Evolutionary conservation across 2,329 filamentous ascomycete genomes (phyloP), one percentile per base, ranked within the genome.

Genomic region (Boeremia lycopersici): DNA sequence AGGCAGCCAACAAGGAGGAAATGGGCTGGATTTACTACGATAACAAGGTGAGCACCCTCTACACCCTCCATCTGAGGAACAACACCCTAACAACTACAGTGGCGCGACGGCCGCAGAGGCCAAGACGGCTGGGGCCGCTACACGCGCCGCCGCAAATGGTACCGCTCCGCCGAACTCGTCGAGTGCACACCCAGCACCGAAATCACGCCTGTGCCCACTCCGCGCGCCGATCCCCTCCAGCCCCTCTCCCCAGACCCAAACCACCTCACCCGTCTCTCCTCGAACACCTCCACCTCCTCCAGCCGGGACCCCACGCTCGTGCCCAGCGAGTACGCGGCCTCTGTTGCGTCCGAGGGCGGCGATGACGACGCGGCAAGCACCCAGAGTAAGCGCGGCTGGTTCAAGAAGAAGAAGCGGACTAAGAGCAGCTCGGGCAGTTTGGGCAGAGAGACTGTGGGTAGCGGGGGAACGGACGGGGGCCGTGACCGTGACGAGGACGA

Each of bases 1-100:
- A 76, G 25, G 66, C 63, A 6, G 64, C 57, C 11, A 69, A 70
- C 7, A 69, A 67, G 11, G 74, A 73, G n/a, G 78, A 80, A 3
- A 86, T 88, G 63, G 95, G 93, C 1, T 99, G 95, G 95, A 91
- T 96, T 33, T 99, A 95, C 75, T 99, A 97, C 71, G 95, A 99
- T 70, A 98, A 93, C 73, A 97, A 96, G 86, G 91, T 91, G 78
- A 6, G 25, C 26, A 2, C 49, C 28, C 15, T 7, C 31, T 30
- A 33, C 17, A 8, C 34, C 26, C 19, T n/a, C n/a, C 9, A 12
- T n/a, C 10, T 29, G 12, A 8, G 9, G 9, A 12, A n/a, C 26
- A 35, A 4, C 5, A 35, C 6, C 10, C 62, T 72, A 41, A 71
- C 28, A 6, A 6, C 19, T 10, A 17, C 23, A 96, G 89, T 99